These are phyloP conservation scores for Trypethelium eluteriae DNA, from an alignment of 495 filamentous ascomycete genomes.

Conservation along the genomic window DNA sequence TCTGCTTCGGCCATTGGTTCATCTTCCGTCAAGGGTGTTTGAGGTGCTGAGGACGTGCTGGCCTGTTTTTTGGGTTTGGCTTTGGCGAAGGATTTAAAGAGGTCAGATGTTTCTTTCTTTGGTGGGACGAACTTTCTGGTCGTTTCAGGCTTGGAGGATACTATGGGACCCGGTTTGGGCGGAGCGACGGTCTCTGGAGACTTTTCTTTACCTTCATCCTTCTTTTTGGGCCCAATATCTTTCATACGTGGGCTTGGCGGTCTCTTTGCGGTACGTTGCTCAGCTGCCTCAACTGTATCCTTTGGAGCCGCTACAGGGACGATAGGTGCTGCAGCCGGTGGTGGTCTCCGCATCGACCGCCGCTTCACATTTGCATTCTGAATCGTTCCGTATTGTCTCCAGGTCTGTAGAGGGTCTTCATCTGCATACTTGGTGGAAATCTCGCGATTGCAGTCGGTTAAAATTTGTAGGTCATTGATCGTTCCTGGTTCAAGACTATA, in stretches of 20 bases:
- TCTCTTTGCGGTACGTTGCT: slow-evolving; percentile 9
- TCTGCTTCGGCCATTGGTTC: slow-evolving; percentile 53
- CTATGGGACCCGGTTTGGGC: slow-evolving; percentile 28
- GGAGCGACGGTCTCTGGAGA: slow-evolving; percentile 27
- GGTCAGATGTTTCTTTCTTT: slow-evolving; percentile 56
- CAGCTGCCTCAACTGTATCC: background rate
- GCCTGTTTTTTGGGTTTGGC: slow-evolving; percentile 49
- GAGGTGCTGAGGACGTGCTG: slow-evolving; percentile 9
- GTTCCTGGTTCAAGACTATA: slow-evolving; percentile 73
- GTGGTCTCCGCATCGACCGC: slow-evolving; percentile 37
- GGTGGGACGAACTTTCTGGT: slow-evolving; percentile 37
- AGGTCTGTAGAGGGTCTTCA: slow-evolving; percentile 57
- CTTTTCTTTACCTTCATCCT: slow-evolving; percentile 17
- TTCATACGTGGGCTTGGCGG: slow-evolving; percentile 16
- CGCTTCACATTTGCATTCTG: slow-evolving; percentile 58
- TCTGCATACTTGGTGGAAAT: slow-evolving; percentile 44
- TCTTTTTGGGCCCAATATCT: slow-evolving; percentile 14
- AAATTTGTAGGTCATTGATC: slow-evolving; percentile 65
- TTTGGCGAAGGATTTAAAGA: slow-evolving; percentile 82
- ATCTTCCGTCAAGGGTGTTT: slow-evolving; percentile 53
- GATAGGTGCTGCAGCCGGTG: slow-evolving; percentile 18
- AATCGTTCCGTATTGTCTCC: slow-evolving; percentile 60
- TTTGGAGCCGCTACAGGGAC: slow-evolving; percentile 14
- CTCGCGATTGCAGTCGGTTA: slow-evolving; percentile 61
- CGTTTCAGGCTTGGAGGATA: slow-evolving; percentile 19